Evolutionary conservation across 2,329 filamentous ascomycete genomes (phyloP), one percentile per base, ranked within the genome.

Genomic region (Phyllosticta capitalensis): DNA sequence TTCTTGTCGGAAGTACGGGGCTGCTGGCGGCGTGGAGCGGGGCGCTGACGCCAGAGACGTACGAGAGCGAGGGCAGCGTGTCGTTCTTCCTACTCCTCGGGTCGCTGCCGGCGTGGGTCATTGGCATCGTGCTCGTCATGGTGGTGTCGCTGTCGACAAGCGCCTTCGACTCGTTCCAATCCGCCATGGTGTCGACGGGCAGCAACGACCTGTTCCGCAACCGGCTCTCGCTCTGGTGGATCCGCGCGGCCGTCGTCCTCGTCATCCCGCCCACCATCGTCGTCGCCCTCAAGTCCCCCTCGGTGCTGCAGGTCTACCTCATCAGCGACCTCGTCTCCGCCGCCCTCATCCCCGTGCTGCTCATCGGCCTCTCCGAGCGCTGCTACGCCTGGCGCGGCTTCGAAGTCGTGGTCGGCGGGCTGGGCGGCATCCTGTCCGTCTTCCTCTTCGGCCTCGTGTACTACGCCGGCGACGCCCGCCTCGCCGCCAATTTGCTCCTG

Each of bases 161-260:
- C 0, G 84, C 89, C 0, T 92, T 94, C 64, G 89, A 94, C 76
- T 87, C 82, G 63, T 79, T 92, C 45, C 90, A 92, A 73, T 88
- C 85, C 1, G 87, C 89, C 65, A 91, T 94, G 86, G 86, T 92
- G 7, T 90, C 87, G n/a, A 88, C 87, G 0, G 87, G 86, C 14
- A 90, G 87, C 64, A 92, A 92, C 75, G 89, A 94, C 69, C 74
- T 94, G 14, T 92, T 92, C 80, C 85, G 89, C 66, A 94, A 94
- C 79, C 83, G 81, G 61, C 82, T 94, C 59, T 86, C 85, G 67
- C 82, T 92, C 64, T 89, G 88, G 83, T 82, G 79, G 71, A 87
- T 92, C 65, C 86, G 89, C 53, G 79, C 68, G 19, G 78, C 78
- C 49, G 88, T 94, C 24, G 82, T 92, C 1, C 69, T 88, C 17